These are phyloP conservation scores for Aspergillus indologenus DNA, from an alignment of 495 filamentous ascomycete species.

Conservation along the genomic window DNA sequence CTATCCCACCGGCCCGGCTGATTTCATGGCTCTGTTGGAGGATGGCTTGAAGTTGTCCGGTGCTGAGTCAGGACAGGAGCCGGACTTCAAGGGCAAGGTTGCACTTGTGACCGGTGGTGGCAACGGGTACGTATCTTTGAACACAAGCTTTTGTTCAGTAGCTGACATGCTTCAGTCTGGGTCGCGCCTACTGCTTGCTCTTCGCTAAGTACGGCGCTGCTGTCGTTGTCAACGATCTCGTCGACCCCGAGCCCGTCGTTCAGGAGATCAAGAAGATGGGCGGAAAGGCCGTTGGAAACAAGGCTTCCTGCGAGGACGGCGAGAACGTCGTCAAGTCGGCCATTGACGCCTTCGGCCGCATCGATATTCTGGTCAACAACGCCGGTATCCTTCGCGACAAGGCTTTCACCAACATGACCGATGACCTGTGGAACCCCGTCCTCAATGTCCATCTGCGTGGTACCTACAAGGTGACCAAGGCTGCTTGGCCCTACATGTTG, in stretches of 20 bases:
- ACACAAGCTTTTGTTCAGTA: not conserved
- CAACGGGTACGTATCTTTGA: constrained; percentile 55
- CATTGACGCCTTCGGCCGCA: constrained; percentile 89
- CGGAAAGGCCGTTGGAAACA: constrained; percentile 88
- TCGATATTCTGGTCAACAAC: constrained; percentile 96
- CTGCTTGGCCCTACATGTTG: constrained; percentile 95
- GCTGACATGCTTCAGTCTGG: constrained; percentile 57
- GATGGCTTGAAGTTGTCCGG: constrained; percentile 74
- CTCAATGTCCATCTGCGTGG: constrained; percentile 89
- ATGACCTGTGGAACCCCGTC: constrained; percentile 89
- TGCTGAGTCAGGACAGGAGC: constrained; percentile 69
- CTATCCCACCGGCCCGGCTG: constrained; percentile 80
- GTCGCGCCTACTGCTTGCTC: constrained; percentile 85
- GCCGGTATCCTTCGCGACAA: constrained; percentile 97
- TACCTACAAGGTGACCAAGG: constrained; percentile 96
- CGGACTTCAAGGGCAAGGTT: constrained; percentile 88
- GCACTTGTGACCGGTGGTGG: constrained; percentile 92
- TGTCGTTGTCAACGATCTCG: constrained; percentile 92
- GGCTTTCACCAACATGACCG: constrained; percentile 96
- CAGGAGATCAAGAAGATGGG: constrained; percentile 87
- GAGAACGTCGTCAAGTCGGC: constrained; percentile 88
- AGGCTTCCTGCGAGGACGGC: constrained; percentile 91
- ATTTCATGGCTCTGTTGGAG: constrained; percentile 87
- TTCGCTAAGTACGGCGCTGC: constrained; percentile 88
- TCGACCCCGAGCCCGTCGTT: constrained; percentile 89